Evolutionary conservation across 1,284 basidiomycete species (phyloP), one percentile per base, ranked within the genome.

Genomic region (Amylostereum areolatum): DNA sequence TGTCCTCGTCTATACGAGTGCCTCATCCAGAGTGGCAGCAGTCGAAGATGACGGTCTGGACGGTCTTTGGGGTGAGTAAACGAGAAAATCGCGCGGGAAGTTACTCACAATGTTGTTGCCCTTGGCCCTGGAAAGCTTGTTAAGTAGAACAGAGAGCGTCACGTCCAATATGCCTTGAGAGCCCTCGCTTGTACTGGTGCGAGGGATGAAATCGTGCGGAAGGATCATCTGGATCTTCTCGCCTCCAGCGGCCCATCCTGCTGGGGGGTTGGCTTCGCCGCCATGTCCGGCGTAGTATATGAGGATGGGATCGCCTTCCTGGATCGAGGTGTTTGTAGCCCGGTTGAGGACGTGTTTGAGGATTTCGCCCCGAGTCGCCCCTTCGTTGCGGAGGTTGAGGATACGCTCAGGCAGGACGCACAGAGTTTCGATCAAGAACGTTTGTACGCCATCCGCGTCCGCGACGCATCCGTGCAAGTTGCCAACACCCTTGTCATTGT

Each of bases 201-300:
- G n/a, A 6, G 41, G 25, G 6, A 43, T 29, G 5, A 28, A 24
- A 43, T 43, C 41, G 41, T 43, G n/a, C 30, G 41, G 24, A 10
- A 27, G 25, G 6, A 43, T 18, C 7, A 4, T 4, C 41, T 43
- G 41, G 12, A 43, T 43, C 6, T 43, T 10, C 4, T 18, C 7
- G 28, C 41, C 30, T 4, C 10, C 28, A 6, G 41, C 27, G 5
- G 18, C 10, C 41, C 41, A 43, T 29, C 41, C 28, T 8, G 12
- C 6, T 11, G 41, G 41, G 12, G 27, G 27, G 5, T 18, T 18
- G 30, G 30, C 4, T 28, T 6, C 30, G 25, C 41, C 5, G 5
- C 69, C 69, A 50, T 71, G 68, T 3, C 69, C 69, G 3, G 68
- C 66, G 45, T 62, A 71, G 51, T 62, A 70, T 33, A 71, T 64